Conservation (phyloP, 192 early-diverging fungal species). For the Podila horticola region DNA sequence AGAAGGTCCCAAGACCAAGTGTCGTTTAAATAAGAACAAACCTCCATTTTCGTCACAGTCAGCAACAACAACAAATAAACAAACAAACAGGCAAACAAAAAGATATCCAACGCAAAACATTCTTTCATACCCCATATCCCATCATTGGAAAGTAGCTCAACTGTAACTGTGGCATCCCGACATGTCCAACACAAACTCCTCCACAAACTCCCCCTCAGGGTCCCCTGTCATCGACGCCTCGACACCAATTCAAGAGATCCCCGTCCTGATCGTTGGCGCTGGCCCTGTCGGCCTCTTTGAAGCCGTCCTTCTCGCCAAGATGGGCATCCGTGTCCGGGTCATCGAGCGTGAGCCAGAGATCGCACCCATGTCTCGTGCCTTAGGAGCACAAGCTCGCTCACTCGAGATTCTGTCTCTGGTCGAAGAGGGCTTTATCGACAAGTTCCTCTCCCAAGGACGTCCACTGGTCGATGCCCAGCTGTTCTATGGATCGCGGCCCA, state of each 20-base stretch:
- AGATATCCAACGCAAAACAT: not conserved
- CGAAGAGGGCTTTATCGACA: slow-evolving; percentile 15
- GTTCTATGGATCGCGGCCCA: slow-evolving; percentile 5
- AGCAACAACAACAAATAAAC: too few species aligned
- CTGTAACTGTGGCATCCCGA: not conserved
- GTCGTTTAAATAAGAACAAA: too few species aligned
- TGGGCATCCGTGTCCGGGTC: slow-evolving; percentile 34
- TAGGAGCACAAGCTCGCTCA: slow-evolving; percentile 37
- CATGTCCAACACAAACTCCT: not conserved
- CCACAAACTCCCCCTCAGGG: not conserved
- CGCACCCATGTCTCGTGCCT: slow-evolving; percentile 31
- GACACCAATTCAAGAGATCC: not conserved
- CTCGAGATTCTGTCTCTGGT: slow-evolving; percentile 35
- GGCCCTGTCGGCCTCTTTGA: slow-evolving; percentile 40
- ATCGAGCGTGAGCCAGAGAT: slow-evolving; percentile 37
- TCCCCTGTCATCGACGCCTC: not conserved
- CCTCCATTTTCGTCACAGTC: too few species aligned
- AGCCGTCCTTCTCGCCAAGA: slow-evolving; percentile 39
- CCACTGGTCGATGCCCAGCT: not conserved
- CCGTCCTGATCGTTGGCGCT: slow-evolving; percentile 42
- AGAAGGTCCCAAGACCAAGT: too few species aligned
- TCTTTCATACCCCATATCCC: not conserved
- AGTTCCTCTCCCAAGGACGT: slow-evolving; percentile 10
- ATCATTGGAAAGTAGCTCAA: too few species aligned
- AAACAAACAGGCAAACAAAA: too few species aligned